phyloP scores from a whole-genome alignment of 1,284 basidiomycete species.

The Ceratobasidium sp. region DNA sequence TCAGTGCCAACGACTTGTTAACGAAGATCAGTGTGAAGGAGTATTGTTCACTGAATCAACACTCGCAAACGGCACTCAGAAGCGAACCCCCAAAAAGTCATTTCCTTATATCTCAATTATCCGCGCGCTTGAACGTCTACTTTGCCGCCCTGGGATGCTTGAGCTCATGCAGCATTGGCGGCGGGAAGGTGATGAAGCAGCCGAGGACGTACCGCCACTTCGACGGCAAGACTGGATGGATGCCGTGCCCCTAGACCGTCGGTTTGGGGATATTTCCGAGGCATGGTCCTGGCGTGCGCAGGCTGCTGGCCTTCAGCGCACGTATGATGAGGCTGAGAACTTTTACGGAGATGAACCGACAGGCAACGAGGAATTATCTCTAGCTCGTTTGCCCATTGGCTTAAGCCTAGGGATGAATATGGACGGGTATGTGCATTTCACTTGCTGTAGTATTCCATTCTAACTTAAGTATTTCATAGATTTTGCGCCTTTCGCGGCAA shows the following conservation, averaged over 20 bases:
- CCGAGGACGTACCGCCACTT: neutral
- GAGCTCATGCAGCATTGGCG: conserved; percentile 3
- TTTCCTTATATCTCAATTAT: conserved; percentile 17
- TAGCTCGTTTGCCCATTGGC: neutral
- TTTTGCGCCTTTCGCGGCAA: neutral
- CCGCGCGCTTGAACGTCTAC: neutral
- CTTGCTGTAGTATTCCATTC: neutral
- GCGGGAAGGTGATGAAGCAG: neutral
- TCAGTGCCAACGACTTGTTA: neutral
- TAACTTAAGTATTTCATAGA: neutral
- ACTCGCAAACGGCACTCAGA: neutral
- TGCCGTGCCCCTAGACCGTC: neutral
- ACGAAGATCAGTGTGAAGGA: neutral
- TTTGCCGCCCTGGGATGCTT: neutral
- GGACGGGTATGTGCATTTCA: neutral
- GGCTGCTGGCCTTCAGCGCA: neutral
- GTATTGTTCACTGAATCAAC: neutral
- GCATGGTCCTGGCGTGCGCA: neutral
- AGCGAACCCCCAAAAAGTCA: neutral
- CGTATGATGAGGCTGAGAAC: too few species aligned
- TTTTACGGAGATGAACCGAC: neutral
- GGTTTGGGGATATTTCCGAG: neutral
- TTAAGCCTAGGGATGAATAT: neutral
- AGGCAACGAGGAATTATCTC: neutral
- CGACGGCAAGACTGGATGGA: neutral